Evolutionary conservation across 2,329 filamentous ascomycete species (phyloP).

Genomic region (Chaetomiaceae sp.): DNA sequence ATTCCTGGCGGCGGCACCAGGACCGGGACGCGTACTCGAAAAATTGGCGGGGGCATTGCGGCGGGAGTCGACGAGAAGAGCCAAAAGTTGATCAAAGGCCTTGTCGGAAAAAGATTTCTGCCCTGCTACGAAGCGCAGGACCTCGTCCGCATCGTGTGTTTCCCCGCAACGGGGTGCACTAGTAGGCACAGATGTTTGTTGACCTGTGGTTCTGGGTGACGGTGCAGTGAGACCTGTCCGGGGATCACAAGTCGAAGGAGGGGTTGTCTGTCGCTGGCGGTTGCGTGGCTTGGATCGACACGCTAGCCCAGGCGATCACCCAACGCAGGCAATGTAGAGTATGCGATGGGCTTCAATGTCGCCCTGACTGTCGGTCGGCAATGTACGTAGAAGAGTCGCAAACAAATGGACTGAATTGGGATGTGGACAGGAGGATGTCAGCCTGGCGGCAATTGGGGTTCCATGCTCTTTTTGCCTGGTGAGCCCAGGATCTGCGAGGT

Average conservation of each 20-base stretch:
- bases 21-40: conserved; percentile 1
- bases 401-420: not conserved
- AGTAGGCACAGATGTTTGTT: not conserved
- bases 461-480: conserved; percentile 1
- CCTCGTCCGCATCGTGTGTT: conserved; percentile 14
- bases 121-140: conserved; percentile 11
- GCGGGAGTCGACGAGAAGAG: not conserved
- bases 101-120: not conserved
- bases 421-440: conserved; percentile 1
- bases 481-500: not conserved
- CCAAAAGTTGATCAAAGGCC: not conserved
- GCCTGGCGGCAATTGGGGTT: conserved; percentile 10
- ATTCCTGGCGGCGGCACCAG: not conserved
- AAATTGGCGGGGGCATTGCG: conserved; percentile 19
- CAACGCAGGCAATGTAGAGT: not conserved
- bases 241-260: not conserved
- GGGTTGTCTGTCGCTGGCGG: not conserved
- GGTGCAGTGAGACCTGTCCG: no score
- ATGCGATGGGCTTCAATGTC: not conserved
- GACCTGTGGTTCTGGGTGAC: not conserved
- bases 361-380: not conserved
- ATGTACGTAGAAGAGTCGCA: not conserved
- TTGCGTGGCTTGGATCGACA: not conserved
- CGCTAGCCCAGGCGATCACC: no score
- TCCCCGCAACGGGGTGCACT: conserved; percentile 6